phyloP scores from a whole-genome alignment of 1,139 yeast genomes.

The Candida tetrigidarum region DNA sequence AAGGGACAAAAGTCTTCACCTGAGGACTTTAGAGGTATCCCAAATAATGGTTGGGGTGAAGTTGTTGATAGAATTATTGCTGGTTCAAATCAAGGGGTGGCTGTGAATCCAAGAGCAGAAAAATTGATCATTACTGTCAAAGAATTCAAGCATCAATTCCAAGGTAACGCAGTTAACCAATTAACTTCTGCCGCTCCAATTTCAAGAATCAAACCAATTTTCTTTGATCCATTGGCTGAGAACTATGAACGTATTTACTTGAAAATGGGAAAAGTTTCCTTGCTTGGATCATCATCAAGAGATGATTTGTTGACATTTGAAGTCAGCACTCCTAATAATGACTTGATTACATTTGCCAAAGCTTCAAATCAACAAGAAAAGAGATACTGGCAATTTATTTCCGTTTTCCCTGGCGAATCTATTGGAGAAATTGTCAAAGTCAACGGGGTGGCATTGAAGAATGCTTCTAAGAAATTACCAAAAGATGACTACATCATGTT shows the following conservation, averaged over 20 bases:
- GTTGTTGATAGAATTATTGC: slow-evolving; percentile 75
- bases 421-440: slow-evolving; percentile 72
- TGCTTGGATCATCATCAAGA: slow-evolving; percentile 30
- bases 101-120: slow-evolving; percentile 83
- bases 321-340: slow-evolving; percentile 51
- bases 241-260: slow-evolving; percentile 65
- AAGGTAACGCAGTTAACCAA: slow-evolving; percentile 37
- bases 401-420: slow-evolving; percentile 74
- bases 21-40: slow-evolving; percentile 26
- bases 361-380: slow-evolving; percentile 66
- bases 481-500: slow-evolving; percentile 61
- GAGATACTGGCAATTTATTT: slow-evolving; percentile 73
- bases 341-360: slow-evolving; percentile 58
- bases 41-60: slow-evolving; percentile 90
- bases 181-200: slow-evolving; percentile 52
- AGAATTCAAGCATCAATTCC: slow-evolving; percentile 67
- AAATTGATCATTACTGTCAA: slow-evolving; percentile 70
- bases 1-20: slow-evolving; percentile 29
- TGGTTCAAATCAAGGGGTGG: slow-evolving; percentile 80
- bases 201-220: slow-evolving; percentile 63
- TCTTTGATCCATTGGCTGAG: slow-evolving; percentile 65
- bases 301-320: slow-evolving; percentile 53
- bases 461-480: slow-evolving; percentile 33
- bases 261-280: slow-evolving; percentile 54
- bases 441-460: slow-evolving; percentile 52